These are phyloP conservation scores for Scheffersomyces segobiensis DNA, from an alignment of 1,139 yeast species.

Conservation along the genomic window DNA sequence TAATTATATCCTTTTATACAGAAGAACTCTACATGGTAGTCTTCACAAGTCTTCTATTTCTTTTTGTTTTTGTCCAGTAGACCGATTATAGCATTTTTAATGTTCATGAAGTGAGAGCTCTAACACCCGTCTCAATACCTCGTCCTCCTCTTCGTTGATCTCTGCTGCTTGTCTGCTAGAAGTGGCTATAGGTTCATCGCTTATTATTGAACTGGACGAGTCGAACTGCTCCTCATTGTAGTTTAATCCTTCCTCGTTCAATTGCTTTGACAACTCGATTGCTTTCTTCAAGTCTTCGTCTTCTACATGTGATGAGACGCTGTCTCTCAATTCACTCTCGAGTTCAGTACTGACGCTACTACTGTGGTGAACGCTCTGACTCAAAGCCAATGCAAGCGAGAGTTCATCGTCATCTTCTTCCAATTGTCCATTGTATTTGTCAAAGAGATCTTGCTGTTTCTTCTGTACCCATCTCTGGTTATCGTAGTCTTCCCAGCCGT, in stretches of 20 bases:
- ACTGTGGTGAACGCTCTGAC: slow-evolving; percentile 31
- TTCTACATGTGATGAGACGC: not conserved
- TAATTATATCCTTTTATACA: not conserved
- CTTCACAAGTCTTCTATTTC: not conserved
- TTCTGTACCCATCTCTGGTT: slow-evolving; percentile 12
- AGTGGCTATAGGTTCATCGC: not conserved
- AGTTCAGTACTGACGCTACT: not conserved
- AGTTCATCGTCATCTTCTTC: slow-evolving; percentile 47
- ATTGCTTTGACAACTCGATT: slow-evolving; percentile 14
- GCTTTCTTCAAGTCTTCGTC: slow-evolving; percentile 26
- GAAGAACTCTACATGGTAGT: not conserved
- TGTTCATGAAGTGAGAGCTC: slow-evolving; percentile 19
- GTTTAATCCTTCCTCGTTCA: slow-evolving; percentile 1
- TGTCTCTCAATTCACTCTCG: not conserved
- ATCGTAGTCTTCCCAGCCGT: slow-evolving; percentile 42
- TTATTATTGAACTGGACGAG: not conserved
- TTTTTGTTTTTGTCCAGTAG: not conserved
- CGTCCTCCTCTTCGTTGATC: slow-evolving; percentile 10
- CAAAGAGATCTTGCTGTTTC: slow-evolving; percentile 27
- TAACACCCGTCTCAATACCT: slow-evolving; percentile 13
- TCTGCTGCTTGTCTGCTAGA: not conserved
- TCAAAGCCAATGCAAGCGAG: slow-evolving; percentile 54
- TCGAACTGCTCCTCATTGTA: not conserved
- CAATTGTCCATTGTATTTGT: slow-evolving; percentile 41
- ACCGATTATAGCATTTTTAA: slow-evolving; percentile 7